Evolutionary conservation across 768 basidiomycete genomes (phyloP).

Genomic region (Leccinum variicolor): DNA sequence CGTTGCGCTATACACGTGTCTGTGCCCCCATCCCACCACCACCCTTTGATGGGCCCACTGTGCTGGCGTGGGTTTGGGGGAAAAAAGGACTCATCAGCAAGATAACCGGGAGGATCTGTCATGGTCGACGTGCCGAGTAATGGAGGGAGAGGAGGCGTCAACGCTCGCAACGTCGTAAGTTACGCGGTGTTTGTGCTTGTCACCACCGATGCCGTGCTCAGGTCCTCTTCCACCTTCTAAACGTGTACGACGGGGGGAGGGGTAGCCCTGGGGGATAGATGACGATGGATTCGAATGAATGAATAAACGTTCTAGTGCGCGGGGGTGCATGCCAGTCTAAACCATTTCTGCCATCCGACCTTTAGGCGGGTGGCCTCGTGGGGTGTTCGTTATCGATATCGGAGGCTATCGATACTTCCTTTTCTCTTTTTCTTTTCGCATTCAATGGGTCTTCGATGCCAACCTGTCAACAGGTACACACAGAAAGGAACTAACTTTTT

Average conservation of each 20-base stretch:
- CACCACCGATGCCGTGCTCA: slow-evolving; percentile 2
- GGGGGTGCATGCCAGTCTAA: not conserved
- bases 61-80: not conserved
- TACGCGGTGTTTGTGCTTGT: slow-evolving; percentile 3
- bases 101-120: not conserved
- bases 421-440: not conserved
- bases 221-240: slow-evolving; percentile 2
- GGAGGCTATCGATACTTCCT: slow-evolving; percentile 10
- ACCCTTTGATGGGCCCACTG: not conserved
- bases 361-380: slow-evolving; percentile 10
- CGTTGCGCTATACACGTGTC: slow-evolving; percentile 3
- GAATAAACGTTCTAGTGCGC: not conserved
- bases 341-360: not conserved
- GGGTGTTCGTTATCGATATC: slow-evolving; percentile 10
- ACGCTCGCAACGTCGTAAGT: not conserved
- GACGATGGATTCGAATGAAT: not conserved
- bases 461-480: not conserved
- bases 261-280: not conserved
- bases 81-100: not conserved
- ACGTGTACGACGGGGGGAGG: not conserved
- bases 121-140: not conserved
- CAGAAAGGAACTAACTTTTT: not conserved
- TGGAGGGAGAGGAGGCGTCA: not conserved
- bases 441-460: slow-evolving; percentile 1
- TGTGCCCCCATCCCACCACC: not conserved